Percentiles rank a stretch among this genome's conserved stretches.
Evolutionary conservation across 768 basidiomycete genomes (phyloP).

Genomic region (Tricholomella constricta): DNA sequence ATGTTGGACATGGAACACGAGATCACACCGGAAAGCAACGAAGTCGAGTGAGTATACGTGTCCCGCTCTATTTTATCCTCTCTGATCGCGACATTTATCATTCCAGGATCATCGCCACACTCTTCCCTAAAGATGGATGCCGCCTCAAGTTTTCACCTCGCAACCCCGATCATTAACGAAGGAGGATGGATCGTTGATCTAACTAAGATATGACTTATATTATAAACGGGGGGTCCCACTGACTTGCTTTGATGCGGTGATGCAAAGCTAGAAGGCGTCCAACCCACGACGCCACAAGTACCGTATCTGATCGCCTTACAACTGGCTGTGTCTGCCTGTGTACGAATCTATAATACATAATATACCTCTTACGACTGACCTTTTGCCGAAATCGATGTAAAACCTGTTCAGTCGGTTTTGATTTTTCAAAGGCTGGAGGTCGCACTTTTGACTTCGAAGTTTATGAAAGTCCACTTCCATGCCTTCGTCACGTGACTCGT

Average conservation of each 20-base stretch:
- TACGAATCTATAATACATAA: constrained; percentile 2
- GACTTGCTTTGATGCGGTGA: background rate
- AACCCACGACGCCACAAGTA: background rate
- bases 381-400: background rate
- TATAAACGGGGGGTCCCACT: background rate
- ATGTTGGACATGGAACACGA: constrained; percentile 88
- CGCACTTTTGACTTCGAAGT: too few species aligned
- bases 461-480: too few species aligned
- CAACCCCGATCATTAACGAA: constrained; percentile 15
- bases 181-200: background rate
- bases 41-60: constrained; percentile 69
- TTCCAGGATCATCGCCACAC: constrained; percentile 85
- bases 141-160: constrained; percentile 76
- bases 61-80: background rate
- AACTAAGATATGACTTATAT: background rate
- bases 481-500: too few species aligned
- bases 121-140: constrained; percentile 96
- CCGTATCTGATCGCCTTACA: too few species aligned
- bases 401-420: background rate
- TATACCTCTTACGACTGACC: background rate
- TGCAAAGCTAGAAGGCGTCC: background rate
- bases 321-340: background rate
- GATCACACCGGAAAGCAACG: constrained; percentile 72
- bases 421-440: too few species aligned
- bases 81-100: background rate